Conservation (phyloP, 2,329 filamentous ascomycete species). For the Capronia epimyces region DNA sequence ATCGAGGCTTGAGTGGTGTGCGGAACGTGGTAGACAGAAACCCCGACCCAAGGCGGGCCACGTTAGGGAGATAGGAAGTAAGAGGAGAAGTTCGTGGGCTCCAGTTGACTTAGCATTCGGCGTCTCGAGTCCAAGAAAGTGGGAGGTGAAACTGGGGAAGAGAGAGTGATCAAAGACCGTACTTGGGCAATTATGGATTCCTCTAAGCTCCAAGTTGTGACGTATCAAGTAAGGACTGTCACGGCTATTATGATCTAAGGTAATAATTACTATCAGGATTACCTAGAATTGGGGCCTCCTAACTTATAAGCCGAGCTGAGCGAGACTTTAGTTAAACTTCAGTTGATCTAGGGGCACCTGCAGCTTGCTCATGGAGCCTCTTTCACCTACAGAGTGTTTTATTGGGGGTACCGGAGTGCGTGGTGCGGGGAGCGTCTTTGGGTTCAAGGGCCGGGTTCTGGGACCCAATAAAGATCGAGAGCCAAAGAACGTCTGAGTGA, state of each 20-base stretch:
- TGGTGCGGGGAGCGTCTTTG: neutral
- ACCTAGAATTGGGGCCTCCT: too few species aligned
- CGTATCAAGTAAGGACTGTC: too few species aligned
- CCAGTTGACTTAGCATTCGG: constrained; percentile 22
- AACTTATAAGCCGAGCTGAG: neutral
- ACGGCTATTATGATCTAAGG: too few species aligned
- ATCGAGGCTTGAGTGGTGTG: constrained; percentile 14
- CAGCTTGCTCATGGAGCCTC: neutral
- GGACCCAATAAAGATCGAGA: neutral
- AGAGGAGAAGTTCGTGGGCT: constrained; percentile 23
- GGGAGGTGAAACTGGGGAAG: neutral
- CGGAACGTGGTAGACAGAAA: constrained; percentile 13
- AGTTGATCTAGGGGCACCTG: neutral
- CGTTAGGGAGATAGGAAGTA: constrained; percentile 25
- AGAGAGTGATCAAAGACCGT: neutral
- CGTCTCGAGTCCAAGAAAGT: constrained; percentile 1
- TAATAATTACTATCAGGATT: too few species aligned
- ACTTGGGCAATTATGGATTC: neutral
- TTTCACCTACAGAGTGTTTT: neutral
- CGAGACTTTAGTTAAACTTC: neutral
- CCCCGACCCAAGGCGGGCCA: neutral
- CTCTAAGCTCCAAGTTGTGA: neutral
- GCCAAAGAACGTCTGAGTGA: neutral
- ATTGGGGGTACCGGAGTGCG: neutral
- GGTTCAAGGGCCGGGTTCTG: neutral